Base-by-base conservation (phyloP, 2,329 filamentous ascomycete species). In the Aspergillus caelatus region DNA sequence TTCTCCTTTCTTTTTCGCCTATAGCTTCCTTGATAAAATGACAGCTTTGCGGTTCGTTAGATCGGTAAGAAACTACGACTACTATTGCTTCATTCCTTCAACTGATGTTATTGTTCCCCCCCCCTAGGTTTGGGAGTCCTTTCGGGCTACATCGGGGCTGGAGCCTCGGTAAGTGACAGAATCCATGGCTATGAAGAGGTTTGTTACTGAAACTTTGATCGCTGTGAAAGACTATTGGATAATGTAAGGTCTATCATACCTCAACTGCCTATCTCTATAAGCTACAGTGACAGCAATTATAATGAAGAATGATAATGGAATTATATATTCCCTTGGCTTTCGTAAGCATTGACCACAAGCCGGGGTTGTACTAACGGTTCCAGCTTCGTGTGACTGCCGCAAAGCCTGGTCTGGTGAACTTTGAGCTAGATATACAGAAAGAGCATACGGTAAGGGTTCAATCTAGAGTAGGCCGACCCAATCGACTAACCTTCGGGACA, bases 91-190 rank as follows among this genome's bases (percentile, higher is more conserved):
- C 16, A 8, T 41, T 11, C 2, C 3, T 1, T 21, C 23, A 58
- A 54, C 52, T 28, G 0, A 36, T 58, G 34, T 11, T 11, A 21
- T 12, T 54, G 48, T 60, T 77, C 4, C 26, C 4, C 26, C 59
- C 56, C 28, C 45, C 14, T 63, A 95, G 92, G 92, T 96, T 54
- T 86, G 93, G 83, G 90, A 91, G 76, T 94, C 92, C 2, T 97
- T 97, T 78, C 88, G 91, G 81, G 86, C 87, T 68, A 91, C 92
- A 67, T 97, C 93, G 6, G 94, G 94, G 8, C 81, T 98, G 23
- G 94, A 97, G 78, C 93, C 93, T 76, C 91, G 91, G 94, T 96
- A 82, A 70, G 78, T 68, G 63, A 59, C 43, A 34, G 52, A 14
- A 23, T 55, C 32, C 12, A 39, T 23, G 23, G 11, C 52, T 39